phyloP scores from a whole-genome alignment of 352 stramenopile genomes.

The Pythium folliculosum region DNA sequence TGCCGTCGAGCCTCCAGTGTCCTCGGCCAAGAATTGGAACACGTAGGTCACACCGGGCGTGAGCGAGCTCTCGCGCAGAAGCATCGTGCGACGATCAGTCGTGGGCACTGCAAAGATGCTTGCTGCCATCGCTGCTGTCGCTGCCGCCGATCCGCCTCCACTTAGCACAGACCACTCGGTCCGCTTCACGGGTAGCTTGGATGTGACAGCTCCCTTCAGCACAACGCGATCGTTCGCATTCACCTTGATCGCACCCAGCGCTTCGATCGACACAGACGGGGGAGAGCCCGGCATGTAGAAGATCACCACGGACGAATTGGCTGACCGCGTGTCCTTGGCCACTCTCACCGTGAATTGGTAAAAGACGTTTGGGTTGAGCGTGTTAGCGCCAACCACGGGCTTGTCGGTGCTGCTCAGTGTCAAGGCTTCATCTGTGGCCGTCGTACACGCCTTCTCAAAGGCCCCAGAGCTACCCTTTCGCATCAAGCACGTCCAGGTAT shows the following conservation, averaged over 20 bases:
- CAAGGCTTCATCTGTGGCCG: constrained; percentile 17
- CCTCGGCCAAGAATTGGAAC: constrained; percentile 51
- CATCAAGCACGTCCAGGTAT: constrained; percentile 44
- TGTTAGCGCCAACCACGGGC: constrained; percentile 41
- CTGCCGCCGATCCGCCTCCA: constrained; percentile 5
- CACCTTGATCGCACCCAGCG: constrained; percentile 43
- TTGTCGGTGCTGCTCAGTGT: constrained; percentile 32
- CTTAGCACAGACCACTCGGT: constrained; percentile 54
- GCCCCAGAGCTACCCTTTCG: constrained; percentile 26
- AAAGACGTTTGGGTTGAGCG: constrained; percentile 46
- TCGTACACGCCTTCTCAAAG: constrained; percentile 39
- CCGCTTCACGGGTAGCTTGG: constrained; percentile 43
- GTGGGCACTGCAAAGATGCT: constrained; percentile 48
- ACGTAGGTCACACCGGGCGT: constrained; percentile 46
- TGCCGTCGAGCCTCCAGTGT: constrained; percentile 40
- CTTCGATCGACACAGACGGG: constrained; percentile 55
- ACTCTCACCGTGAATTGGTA: constrained; percentile 54
- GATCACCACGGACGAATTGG: constrained; percentile 41
- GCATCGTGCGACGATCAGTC: constrained; percentile 45
- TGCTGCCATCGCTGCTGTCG: constrained; percentile 25
- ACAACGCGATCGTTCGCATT: constrained; percentile 62
- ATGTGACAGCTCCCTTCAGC: constrained; percentile 47
- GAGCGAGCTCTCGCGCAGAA: constrained; percentile 47
- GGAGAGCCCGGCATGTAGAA: constrained; percentile 50
- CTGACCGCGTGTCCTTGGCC: constrained; percentile 45